Base-by-base conservation (phyloP, 108 stramenopile species). In the Skeletonema tropicum region DNA sequence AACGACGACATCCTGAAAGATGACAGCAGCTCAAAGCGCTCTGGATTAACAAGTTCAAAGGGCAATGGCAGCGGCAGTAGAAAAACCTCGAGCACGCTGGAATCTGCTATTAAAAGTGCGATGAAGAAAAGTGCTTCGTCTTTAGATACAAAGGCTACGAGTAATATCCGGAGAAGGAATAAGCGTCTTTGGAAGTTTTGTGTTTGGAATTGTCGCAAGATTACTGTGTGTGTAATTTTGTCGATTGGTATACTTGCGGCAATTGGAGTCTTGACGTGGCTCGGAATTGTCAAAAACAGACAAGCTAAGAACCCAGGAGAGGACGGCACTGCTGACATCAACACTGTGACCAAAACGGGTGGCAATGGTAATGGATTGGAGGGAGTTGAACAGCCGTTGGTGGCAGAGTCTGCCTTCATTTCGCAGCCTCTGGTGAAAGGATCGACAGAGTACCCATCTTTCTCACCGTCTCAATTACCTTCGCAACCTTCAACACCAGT, bases 181-280 rank as follows among this genome's bases (percentile, higher is more conserved):
- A 68, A 76, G 59, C 75, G 66, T 25, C 21, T 76, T 25, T 76
- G 60, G 46, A 80, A 80, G 49, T 74, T 68, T 41, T 69, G 49
- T 26, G 79, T 74, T n/a, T 80, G 79, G 79, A 80, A 80, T 21
- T 70, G 66, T 66, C 61, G 73, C 6, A 80, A 80, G 67, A 80
- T 80, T 15, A 70, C 67, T 2, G 2, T 68, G 10, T 35, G 45
- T 26, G 32, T 74, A 7, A 17, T 74, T 5, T 62, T 74, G 14
- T 60, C 25, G 19, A 33, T 80, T 8, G 57, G 32, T 46, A 46
- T 80, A 19, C 3, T 74, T 1, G 46, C 48, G 10, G 73, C 61
- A 3, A 60, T 74, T 19, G 61, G 26, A 25, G 30, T 70, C 13
- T 64, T 66, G 12, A 25, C 68, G 11, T 80, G 73, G 73, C 69